Evolutionary conservation across 2,329 filamentous ascomycete species (phyloP).

Genomic region (Knufia petricola): DNA sequence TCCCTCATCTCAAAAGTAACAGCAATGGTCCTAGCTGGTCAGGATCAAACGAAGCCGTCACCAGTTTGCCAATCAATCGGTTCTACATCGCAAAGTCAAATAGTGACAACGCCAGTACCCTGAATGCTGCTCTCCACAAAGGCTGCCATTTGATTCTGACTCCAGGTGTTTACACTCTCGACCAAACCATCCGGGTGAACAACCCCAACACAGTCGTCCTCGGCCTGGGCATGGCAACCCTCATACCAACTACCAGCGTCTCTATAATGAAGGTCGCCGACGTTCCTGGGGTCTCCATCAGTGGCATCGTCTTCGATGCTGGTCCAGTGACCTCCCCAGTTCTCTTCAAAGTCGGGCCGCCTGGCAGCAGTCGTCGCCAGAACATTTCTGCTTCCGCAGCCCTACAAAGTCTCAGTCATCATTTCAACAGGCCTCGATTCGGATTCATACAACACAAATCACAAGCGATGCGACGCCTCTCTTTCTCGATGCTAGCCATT

Average conservation of each 20-base stretch:
- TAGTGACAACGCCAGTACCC: not conserved
- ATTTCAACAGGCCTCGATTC: too few species aligned
- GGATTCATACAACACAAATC: too few species aligned
- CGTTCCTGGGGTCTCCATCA: not conserved
- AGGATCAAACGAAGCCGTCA: not conserved
- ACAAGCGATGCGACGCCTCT: too few species aligned
- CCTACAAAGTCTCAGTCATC: too few species aligned
- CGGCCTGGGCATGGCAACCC: conserved; percentile 1
- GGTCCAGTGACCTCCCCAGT: not conserved
- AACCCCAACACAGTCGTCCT: not conserved
- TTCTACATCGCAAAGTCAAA: not conserved
- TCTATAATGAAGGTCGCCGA: conserved; percentile 1
- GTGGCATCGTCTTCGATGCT: not conserved
- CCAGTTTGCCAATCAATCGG: not conserved
- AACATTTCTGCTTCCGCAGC: too few species aligned
- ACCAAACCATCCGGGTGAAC: not conserved
- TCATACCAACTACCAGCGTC: not conserved
- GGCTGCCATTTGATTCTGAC: conserved; percentile 4
- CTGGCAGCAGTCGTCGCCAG: conserved; percentile 1
- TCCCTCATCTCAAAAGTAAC: not conserved
- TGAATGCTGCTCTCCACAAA: not conserved
- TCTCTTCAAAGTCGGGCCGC: not conserved
- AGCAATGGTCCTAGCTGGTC: conserved; percentile 1
- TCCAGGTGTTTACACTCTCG: not conserved
- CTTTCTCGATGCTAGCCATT: too few species aligned